Percentiles rank a stretch among this genome's conserved stretches.
phyloP scores from a whole-genome alignment of 2,329 filamentous ascomycete genomes.

The Colletotrichum zoysiae region DNA sequence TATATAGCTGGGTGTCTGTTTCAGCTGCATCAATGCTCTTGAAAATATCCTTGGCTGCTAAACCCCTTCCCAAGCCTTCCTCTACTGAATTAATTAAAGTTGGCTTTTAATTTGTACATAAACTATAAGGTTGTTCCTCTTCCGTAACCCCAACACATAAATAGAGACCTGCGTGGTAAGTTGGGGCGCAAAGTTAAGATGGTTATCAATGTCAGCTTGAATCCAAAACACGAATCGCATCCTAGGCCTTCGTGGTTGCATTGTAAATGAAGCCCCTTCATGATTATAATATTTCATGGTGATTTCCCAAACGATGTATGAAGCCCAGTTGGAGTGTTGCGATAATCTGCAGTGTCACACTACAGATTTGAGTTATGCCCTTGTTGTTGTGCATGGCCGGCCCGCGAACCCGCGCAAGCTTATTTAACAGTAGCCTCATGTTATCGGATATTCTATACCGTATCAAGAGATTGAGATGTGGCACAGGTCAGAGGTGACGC shows the following conservation, averaged over 20 bases:
- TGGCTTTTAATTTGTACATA: neutral
- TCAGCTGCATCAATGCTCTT: neutral
- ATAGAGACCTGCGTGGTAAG: neutral
- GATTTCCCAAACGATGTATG: neutral
- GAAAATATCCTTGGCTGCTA: too few species aligned
- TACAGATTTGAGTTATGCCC: too few species aligned
- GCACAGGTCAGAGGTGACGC: too few species aligned
- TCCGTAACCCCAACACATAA: rapidly evolving
- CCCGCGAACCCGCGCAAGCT: too few species aligned
- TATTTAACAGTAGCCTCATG: too few species aligned
- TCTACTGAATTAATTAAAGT: neutral
- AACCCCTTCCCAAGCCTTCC: too few species aligned
- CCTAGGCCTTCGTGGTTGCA: neutral
- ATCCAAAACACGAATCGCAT: neutral
- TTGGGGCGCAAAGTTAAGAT: neutral
- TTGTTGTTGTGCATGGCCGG: too few species aligned
- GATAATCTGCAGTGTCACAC: neutral
- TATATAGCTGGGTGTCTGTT: too few species aligned
- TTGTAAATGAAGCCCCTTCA: neutral
- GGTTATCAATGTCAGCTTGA: neutral
- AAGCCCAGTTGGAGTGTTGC: neutral
- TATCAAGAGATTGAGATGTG: too few species aligned
- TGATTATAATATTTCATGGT: neutral
- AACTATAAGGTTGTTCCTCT: neutral
- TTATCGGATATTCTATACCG: too few species aligned